A percentile compares a stretch with the other conserved stretches of the same genome.
phyloP scores from a whole-genome alignment of 2,329 filamentous ascomycete species.

The Cordyceps militaris region DNA sequence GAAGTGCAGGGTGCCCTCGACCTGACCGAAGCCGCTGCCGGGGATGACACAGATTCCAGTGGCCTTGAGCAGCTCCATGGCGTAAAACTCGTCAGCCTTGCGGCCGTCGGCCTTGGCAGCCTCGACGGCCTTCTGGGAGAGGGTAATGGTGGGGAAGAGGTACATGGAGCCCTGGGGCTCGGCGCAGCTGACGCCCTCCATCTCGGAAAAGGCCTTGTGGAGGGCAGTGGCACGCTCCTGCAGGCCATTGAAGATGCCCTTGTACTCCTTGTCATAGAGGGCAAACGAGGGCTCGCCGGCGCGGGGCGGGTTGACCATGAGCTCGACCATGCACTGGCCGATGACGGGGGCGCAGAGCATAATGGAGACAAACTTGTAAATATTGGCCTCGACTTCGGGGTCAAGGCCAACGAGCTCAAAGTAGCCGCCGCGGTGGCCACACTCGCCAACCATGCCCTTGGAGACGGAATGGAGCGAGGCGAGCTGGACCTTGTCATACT shows the following conservation, averaged over 20 bases:
- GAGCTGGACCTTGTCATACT: slow-evolving; percentile 80
- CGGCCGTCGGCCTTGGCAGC: slow-evolving; percentile 69
- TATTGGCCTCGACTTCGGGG: slow-evolving; percentile 75
- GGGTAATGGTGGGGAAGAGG: slow-evolving; percentile 87
- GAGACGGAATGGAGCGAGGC: slow-evolving; percentile 88
- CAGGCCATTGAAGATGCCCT: slow-evolving; percentile 71
- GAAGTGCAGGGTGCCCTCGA: slow-evolving; percentile 85
- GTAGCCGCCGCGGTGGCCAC: slow-evolving; percentile 94
- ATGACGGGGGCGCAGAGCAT: slow-evolving; percentile 92
- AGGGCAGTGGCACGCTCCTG: slow-evolving; percentile 74
- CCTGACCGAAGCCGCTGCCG: slow-evolving; percentile 90
- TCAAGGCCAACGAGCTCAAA: slow-evolving; percentile 94
- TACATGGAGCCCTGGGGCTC: slow-evolving; percentile 96
- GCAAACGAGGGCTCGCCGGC: slow-evolving; percentile 76
- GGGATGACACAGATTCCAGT: slow-evolving; percentile 94
- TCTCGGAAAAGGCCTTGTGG: slow-evolving; percentile 82
- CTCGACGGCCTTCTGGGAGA: slow-evolving; percentile 68
- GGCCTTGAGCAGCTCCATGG: slow-evolving; percentile 79
- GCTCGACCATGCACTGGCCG: slow-evolving; percentile 90
- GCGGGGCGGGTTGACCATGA: slow-evolving; percentile 94
- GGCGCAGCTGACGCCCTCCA: slow-evolving; percentile 93
- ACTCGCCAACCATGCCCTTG: slow-evolving; percentile 99
- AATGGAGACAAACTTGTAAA: slow-evolving; percentile 98
- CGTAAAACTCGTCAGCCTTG: slow-evolving; percentile 87
- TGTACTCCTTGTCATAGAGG: slow-evolving; percentile 80